Conservation (phyloP, 225 moss, liverwort and hornwort species). For the Climacium dendroides region DNA sequence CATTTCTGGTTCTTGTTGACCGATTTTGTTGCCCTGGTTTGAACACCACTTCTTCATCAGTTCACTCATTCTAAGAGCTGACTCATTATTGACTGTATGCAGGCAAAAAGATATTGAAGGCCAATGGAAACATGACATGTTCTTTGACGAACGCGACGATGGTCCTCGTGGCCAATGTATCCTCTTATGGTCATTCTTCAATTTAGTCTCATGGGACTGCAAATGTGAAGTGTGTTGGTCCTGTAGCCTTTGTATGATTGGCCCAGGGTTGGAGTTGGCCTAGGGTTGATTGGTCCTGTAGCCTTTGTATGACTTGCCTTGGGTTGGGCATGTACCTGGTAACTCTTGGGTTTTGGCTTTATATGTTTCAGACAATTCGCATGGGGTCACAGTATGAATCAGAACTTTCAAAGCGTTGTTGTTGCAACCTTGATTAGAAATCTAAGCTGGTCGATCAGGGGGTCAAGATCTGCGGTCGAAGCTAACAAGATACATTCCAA, state of each 20-base stretch:
- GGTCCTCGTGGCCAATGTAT: slow-evolving; percentile 63
- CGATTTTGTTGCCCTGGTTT: background rate
- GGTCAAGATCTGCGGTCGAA: slow-evolving; percentile 40
- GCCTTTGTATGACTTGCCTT: background rate
- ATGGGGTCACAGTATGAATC: background rate
- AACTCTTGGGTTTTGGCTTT: background rate
- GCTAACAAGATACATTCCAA: slow-evolving; percentile 30
- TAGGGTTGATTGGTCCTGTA: background rate
- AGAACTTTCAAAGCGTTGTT: background rate
- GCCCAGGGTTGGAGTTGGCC: background rate
- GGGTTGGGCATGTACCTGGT: background rate
- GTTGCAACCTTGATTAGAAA: slow-evolving; percentile 5
- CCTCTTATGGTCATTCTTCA: background rate
- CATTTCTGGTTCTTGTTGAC: background rate
- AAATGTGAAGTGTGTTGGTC: background rate
- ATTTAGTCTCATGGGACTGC: background rate
- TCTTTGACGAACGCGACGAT: slow-evolving; percentile 48
- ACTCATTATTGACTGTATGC: background rate
- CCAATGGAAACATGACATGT: slow-evolving; percentile 96
- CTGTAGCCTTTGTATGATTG: background rate
- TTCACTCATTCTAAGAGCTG: background rate
- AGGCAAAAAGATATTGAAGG: slow-evolving; percentile 64
- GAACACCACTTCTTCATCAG: background rate
- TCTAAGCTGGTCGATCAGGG: slow-evolving; percentile 30
- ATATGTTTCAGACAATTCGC: background rate